Percentiles rank a stretch among this genome's conserved stretches.
These are phyloP conservation scores for Cyathus striatus DNA, from an alignment of 768 basidiomycete species.

Conservation along the genomic window DNA sequence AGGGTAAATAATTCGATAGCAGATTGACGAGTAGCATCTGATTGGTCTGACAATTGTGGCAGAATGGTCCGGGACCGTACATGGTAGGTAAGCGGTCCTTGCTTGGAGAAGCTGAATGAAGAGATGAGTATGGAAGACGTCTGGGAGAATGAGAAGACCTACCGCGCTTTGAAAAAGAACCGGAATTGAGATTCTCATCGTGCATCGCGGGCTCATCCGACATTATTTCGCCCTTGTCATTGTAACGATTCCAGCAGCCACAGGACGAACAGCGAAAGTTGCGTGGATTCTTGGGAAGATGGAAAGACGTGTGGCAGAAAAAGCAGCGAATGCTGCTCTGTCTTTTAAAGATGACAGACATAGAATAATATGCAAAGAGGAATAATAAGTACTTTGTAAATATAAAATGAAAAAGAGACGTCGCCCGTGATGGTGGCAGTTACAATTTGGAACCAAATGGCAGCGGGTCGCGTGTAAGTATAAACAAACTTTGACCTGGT, in stretches of 20 bases:
- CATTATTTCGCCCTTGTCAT: constrained; percentile 67
- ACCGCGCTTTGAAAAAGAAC: constrained; percentile 74
- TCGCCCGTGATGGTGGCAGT: too few species aligned
- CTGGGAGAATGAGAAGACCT: constrained; percentile 10
- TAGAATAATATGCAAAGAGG: too few species aligned
- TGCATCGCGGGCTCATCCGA: constrained; percentile 90
- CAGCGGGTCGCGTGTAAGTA: too few species aligned
- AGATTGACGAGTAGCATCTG: constrained; percentile 85
- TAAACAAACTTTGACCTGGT: too few species aligned
- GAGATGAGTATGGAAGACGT: neutral
- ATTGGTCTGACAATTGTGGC: constrained; percentile 88
- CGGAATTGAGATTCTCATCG: constrained; percentile 64
- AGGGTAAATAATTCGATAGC: constrained; percentile 83
- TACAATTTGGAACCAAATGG: too few species aligned
- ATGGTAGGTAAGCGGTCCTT: constrained; percentile 63
- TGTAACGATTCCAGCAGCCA: constrained; percentile 71
- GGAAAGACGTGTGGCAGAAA: constrained; percentile 55
- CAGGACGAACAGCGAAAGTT: constrained; percentile 67
- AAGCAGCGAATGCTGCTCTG: constrained; percentile 53
- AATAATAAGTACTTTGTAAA: too few species aligned
- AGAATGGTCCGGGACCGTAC: constrained; percentile 66
- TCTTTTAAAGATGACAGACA: constrained; percentile 49
- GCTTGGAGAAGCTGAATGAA: constrained; percentile 53
- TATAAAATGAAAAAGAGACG: too few species aligned
- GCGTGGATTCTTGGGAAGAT: constrained; percentile 40